These are phyloP conservation scores for Aspergillus bombycis DNA, from an alignment of 2,329 filamentous ascomycete genomes.

Conservation along the genomic window DNA sequence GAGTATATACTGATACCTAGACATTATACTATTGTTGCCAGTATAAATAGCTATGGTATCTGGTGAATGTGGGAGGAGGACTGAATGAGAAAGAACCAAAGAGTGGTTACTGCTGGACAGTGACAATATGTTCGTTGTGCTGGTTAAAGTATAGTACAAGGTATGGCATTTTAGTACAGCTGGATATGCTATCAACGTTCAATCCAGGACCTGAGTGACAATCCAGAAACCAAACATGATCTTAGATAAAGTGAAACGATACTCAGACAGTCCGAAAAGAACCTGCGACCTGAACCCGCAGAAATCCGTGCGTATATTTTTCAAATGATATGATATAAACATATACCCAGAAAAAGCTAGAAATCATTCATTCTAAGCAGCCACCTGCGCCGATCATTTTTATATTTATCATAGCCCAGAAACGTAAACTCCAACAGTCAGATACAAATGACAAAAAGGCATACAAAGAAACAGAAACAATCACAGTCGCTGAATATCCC, in stretches of 20 bases:
- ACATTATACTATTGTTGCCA: too few relatives aligned
- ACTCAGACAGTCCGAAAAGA: background rate
- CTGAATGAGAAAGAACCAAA: too few relatives aligned
- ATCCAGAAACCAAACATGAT: too few relatives aligned
- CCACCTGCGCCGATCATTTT: background rate
- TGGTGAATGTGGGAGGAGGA: too few relatives aligned
- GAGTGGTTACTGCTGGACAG: too few relatives aligned
- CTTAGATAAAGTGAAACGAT: too few relatives aligned
- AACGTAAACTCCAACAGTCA: background rate
- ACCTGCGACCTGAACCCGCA: background rate
- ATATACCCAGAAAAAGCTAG: background rate
- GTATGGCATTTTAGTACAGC: background rate
- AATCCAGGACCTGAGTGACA: too few relatives aligned
- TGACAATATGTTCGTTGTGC: too few relatives aligned
- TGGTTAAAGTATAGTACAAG: background rate
- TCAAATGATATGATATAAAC: background rate
- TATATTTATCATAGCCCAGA: background rate
- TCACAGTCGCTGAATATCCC: background rate
- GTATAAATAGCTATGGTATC: too few relatives aligned
- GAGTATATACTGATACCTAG: background rate
- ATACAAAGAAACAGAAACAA: background rate
- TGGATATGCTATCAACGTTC: too few relatives aligned
- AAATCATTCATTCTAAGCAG: too few relatives aligned
- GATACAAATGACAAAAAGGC: background rate
- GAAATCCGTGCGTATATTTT: background rate